A percentile compares a stretch with the other conserved stretches of the same genome.
These are phyloP conservation scores for Pleurotus citrinopileatus DNA, from an alignment of 768 basidiomycete genomes.

Conservation along the genomic window DNA sequence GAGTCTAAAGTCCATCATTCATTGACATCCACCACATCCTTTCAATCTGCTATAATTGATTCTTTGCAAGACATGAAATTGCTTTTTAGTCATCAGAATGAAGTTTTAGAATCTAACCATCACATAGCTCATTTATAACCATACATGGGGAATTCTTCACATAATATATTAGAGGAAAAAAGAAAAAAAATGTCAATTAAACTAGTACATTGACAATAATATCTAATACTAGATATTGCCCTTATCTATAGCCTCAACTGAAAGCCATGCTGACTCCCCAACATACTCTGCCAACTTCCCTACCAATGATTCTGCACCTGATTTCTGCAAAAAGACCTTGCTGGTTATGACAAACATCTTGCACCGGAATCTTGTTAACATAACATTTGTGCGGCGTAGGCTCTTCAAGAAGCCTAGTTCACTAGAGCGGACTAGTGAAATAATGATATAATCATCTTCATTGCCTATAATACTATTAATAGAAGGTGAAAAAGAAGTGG, in stretches of 20 bases:
- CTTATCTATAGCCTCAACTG: slow-evolving; percentile 33
- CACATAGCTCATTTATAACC: slow-evolving; percentile 18
- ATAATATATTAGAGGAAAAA: slow-evolving; percentile 7
- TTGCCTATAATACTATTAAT: slow-evolving; percentile 50
- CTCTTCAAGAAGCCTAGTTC: slow-evolving; percentile 67
- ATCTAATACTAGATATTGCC: slow-evolving; percentile 23
- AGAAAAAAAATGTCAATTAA: not conserved
- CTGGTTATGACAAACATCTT: slow-evolving; percentile 77
- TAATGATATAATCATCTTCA: slow-evolving; percentile 76
- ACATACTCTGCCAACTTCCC: slow-evolving; percentile 38
- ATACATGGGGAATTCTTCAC: slow-evolving; percentile 26
- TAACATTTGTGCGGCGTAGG: slow-evolving; percentile 76
- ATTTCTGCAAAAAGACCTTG: slow-evolving; percentile 53
- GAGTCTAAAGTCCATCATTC: slow-evolving; percentile 80
- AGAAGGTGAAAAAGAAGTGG: slow-evolving; percentile 10
- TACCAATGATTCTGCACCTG: slow-evolving; percentile 46
- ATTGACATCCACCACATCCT: slow-evolving; percentile 65
- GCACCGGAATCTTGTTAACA: slow-evolving; percentile 77
- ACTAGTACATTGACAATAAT: not conserved
- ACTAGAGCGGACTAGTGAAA: slow-evolving; percentile 62
- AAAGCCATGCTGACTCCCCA: slow-evolving; percentile 37
- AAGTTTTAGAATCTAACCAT: slow-evolving; percentile 1
- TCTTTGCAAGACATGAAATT: slow-evolving; percentile 69
- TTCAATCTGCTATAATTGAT: slow-evolving; percentile 59
- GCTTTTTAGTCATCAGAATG: slow-evolving; percentile 25